Percentiles rank a stretch among this genome's conserved stretches.
Conservation (phyloP, 768 basidiomycete genomes). For the Amanita fuliginea region DNA sequence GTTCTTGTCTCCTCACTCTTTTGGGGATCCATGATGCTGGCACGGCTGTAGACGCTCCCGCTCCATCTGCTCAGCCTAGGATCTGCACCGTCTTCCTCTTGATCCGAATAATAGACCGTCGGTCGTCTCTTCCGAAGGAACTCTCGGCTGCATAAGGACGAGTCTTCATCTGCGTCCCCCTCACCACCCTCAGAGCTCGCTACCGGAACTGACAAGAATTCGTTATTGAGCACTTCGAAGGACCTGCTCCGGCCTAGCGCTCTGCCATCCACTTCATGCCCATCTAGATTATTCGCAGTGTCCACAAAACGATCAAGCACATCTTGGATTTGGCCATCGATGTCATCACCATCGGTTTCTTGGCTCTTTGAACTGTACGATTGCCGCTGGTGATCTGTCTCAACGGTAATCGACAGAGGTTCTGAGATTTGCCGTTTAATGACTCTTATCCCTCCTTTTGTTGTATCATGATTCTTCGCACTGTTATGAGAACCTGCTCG, state of each 20-base stretch:
- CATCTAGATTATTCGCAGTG: not conserved
- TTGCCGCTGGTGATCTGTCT: constrained; percentile 9
- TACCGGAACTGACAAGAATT: constrained; percentile 3
- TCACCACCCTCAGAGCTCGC: constrained; percentile 10
- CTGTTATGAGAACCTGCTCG: not conserved
- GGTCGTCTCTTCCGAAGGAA: constrained; percentile 8
- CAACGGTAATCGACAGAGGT: not conserved
- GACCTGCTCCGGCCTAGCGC: constrained; percentile 4
- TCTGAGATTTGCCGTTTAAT: constrained; percentile 9
- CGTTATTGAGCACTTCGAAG: constrained; percentile 1
- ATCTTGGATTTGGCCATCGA: constrained; percentile 18
- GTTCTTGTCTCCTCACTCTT: constrained; percentile 39
- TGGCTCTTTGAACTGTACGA: constrained; percentile 14
- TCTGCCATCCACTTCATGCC: constrained; percentile 3
- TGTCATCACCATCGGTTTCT: constrained; percentile 12
- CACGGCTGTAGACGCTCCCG: constrained; percentile 36
- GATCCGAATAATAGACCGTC: constrained; percentile 14
- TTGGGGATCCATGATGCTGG: constrained; percentile 41
- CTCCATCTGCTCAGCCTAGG: constrained; percentile 31
- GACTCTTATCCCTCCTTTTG: constrained; percentile 5
- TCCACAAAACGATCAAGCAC: constrained; percentile 26
- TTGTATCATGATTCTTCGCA: not conserved
- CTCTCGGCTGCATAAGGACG: constrained; percentile 2
- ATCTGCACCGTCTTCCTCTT: constrained; percentile 14
- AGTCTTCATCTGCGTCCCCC: constrained; percentile 7